Evolutionary conservation across 2,329 filamentous ascomycete genomes (phyloP).

Genomic region (Trichoderma atroviride): DNA sequence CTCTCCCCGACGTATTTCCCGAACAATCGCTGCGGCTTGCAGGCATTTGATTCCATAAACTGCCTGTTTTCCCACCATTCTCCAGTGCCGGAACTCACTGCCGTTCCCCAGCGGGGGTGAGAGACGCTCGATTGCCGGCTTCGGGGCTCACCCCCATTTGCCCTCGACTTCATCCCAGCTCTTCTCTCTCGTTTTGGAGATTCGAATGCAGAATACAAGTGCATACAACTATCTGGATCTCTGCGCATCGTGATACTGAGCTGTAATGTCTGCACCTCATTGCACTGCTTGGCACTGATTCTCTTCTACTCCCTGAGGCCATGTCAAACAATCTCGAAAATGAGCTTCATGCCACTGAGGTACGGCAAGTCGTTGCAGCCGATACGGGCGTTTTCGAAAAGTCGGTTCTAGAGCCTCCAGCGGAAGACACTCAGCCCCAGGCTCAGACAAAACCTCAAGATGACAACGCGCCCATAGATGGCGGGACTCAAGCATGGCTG

Average conservation of each 20-base stretch:
- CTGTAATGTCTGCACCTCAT: not conserved
- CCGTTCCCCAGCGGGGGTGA: not conserved
- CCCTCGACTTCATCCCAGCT: no score
- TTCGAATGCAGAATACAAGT: not conserved
- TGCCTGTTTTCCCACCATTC: not conserved
- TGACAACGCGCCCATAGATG: slow-evolving; percentile 31
- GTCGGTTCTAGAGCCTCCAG: not conserved
- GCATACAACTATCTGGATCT: not conserved
- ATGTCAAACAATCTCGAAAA: slow-evolving; percentile 4
- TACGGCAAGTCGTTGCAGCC: not conserved
- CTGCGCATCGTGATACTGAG: not conserved
- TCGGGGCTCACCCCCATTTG: not conserved
- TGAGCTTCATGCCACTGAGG: not conserved
- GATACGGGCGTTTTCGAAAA: slow-evolving; percentile 9
- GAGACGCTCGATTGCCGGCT: not conserved
- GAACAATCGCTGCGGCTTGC: not conserved
- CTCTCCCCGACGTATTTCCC: slow-evolving; percentile 13
- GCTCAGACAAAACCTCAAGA: not conserved
- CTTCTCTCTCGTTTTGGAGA: not conserved
- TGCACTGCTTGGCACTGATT: not conserved
- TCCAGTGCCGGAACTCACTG: not conserved
- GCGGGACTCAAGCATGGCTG: slow-evolving; percentile 41
- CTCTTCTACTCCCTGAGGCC: not conserved
- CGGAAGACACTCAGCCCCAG: not conserved
- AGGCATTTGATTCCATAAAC: not conserved